These are phyloP conservation scores for Podospora tetraspora DNA, from an alignment of 495 filamentous ascomycete species.

Conservation along the genomic window DNA sequence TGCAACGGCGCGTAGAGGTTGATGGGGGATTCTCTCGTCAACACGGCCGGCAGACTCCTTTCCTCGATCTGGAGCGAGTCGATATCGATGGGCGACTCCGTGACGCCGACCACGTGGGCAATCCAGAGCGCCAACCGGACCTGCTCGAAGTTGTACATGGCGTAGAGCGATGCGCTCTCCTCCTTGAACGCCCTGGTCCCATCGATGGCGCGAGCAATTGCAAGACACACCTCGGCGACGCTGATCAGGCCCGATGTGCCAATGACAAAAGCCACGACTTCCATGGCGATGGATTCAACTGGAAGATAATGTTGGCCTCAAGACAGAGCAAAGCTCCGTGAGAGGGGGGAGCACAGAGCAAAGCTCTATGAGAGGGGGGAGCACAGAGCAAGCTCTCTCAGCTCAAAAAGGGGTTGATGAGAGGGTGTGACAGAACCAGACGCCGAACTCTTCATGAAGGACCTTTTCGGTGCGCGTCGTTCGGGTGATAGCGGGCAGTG, in stretches of 20 bases:
- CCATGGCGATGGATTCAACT: neutral
- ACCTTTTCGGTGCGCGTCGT: neutral
- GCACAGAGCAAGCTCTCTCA: neutral
- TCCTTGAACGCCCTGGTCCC: neutral
- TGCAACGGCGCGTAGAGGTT: neutral
- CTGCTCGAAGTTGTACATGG: constrained; percentile 3
- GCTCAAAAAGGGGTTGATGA: neutral
- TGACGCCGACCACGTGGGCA: constrained; percentile 1
- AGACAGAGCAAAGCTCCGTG: neutral
- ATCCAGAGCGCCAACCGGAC: constrained; percentile 1
- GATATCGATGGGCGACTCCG: neutral
- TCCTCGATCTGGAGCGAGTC: neutral
- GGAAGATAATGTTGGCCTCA: neutral
- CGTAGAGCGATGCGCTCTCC: neutral
- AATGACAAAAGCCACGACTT: neutral
- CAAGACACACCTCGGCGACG: constrained; percentile 1
- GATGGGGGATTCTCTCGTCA: neutral
- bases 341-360: neutral
- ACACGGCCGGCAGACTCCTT: neutral
- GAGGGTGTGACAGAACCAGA: neutral
- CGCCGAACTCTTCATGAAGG: neutral
- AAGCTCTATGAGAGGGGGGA: too few relatives aligned
- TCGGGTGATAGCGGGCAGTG: neutral
- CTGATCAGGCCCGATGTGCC: neutral
- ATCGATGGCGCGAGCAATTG: neutral